Evolutionary conservation across 2,329 filamentous ascomycete species (phyloP).

Genomic region (Alternaria alternata): DNA sequence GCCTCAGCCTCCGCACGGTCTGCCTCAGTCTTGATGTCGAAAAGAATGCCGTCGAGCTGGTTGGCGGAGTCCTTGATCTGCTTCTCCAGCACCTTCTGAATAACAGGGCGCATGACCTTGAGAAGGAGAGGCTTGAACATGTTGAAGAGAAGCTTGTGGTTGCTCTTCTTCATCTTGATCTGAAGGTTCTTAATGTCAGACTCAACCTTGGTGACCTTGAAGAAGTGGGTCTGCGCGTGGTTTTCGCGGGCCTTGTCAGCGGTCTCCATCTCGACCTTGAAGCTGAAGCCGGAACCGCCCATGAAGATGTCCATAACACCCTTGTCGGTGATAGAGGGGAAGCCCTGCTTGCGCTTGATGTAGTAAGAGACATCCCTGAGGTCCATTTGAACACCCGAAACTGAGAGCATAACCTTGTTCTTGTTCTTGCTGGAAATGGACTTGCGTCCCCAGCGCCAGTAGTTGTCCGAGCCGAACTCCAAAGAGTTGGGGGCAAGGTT

Average conservation of each 20-base stretch:
- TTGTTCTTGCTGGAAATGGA: slow-evolving; percentile 80
- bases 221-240: slow-evolving; percentile 78
- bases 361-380: slow-evolving; percentile 83
- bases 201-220: slow-evolving; percentile 91
- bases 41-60: slow-evolving; percentile 76
- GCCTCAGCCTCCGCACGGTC: slow-evolving; percentile 73
- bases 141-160: slow-evolving; percentile 88
- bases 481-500: slow-evolving; percentile 94
- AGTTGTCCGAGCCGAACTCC: slow-evolving; percentile 90
- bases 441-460: slow-evolving; percentile 94
- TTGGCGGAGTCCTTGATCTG: slow-evolving; percentile 84
- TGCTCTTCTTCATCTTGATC: slow-evolving; percentile 93
- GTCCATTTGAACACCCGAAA: slow-evolving; percentile 92
- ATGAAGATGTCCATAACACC: slow-evolving; percentile 90
- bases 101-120: slow-evolving; percentile 80
- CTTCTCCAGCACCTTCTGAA: slow-evolving; percentile 90
- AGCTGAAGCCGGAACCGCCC: slow-evolving; percentile 85
- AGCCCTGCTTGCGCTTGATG: slow-evolving; percentile 92
- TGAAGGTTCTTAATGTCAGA: slow-evolving; percentile 83
- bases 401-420: slow-evolving; percentile 84
- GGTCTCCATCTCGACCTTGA: slow-evolving; percentile 88
- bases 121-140: slow-evolving; percentile 88
- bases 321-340: slow-evolving; percentile 85
- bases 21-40: slow-evolving; percentile 82
- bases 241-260: slow-evolving; percentile 65